These are phyloP conservation scores for Hypoxylon rubiginosum DNA, from an alignment of 2,329 filamentous ascomycete genomes.

Conservation along the genomic window DNA sequence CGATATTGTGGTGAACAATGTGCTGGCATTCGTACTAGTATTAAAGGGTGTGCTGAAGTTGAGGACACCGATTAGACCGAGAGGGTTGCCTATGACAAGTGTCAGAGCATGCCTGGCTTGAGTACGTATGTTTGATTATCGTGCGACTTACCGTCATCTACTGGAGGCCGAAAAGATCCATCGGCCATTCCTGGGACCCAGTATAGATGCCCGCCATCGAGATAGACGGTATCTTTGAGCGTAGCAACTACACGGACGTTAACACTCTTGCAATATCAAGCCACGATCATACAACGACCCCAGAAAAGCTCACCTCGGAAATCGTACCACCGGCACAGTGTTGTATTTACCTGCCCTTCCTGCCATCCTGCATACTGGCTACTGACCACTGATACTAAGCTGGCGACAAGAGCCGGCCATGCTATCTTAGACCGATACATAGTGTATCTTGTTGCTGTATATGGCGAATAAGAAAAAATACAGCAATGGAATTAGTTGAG, in stretches of 20 bases:
- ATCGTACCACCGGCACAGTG: constrained; percentile 69
- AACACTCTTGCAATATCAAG: constrained; percentile 38
- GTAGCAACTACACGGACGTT: constrained; percentile 61
- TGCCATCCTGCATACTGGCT: constrained; percentile 65
- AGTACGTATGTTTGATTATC: background rate
- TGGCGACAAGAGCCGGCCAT: constrained; percentile 48
- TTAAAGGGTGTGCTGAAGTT: constrained; percentile 71
- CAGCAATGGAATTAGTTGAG: constrained; percentile 28
- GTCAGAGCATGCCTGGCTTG: constrained; percentile 18
- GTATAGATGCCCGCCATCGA: constrained; percentile 72
- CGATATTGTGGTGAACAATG: constrained; percentile 61
- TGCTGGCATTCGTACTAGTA: constrained; percentile 65
- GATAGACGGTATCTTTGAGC: constrained; percentile 72
- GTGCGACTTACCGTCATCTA: constrained; percentile 59
- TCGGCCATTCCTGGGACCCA: constrained; percentile 66
- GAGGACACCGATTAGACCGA: constrained; percentile 68
- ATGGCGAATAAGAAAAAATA: constrained; percentile 28
- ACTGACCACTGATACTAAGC: constrained; percentile 47
- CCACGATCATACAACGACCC: constrained; percentile 43
- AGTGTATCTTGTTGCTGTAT: constrained; percentile 34
- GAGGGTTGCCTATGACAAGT: constrained; percentile 60
- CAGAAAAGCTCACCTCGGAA: constrained; percentile 53
- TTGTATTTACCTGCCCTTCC: constrained; percentile 66
- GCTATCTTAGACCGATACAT: constrained; percentile 51
- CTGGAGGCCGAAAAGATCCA: constrained; percentile 52